Evolutionary conservation across 2,329 filamentous ascomycete genomes (phyloP), one percentile per base, ranked within the genome.

Genomic region (Pseudocercospora crystallina): DNA sequence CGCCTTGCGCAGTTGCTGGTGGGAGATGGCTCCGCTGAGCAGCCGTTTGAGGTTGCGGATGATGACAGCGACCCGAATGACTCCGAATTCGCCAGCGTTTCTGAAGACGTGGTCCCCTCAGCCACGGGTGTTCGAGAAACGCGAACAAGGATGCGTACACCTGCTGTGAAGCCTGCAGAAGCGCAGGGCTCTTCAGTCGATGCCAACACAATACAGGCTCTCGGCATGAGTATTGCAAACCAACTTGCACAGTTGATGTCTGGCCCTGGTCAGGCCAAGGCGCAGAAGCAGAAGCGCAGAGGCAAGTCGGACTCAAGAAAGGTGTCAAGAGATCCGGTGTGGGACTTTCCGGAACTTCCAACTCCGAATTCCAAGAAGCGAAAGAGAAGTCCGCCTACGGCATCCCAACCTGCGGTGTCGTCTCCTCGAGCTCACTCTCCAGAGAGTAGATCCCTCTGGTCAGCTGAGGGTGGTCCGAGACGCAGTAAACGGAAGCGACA

Each of bases 201-300:
- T 30, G 43, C 60, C 8, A 56, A 61, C 11, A 60, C 59, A n/a
- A 65, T 70, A 34, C 55, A 68, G 43, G 60, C 62, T 9, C 56
- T 71, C 9, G 65, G 68, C 30, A 60, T 63, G 42, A 67, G 57
- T 42, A 69, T 70, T 36, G 69, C 68, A 8, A 60, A 61, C 13
- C 65, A 69, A 45, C 62, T 71, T 42, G 64, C 66, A 3, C 52
- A 62, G 15, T 61, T 66, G 36, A 66, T 69, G 51, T 26, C 20
- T 7, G 20, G 20, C 20, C 20, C 20, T 7, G 7, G 4, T 7
- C 20, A 26, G 7, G 20, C 20, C 3, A 26, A 26, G 20, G 45
- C 53, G 12, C 47, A 48, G 9, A 42, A 42, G 41, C 53, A 48
- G 30, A 57, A 58, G 43, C 43, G 43, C 12, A 53, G 48, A 36